Evolutionary conservation across 2,329 filamentous ascomycete genomes (phyloP), one percentile per base, ranked within the genome.

Genomic region (Arthrobotrys pseudoclavata): DNA sequence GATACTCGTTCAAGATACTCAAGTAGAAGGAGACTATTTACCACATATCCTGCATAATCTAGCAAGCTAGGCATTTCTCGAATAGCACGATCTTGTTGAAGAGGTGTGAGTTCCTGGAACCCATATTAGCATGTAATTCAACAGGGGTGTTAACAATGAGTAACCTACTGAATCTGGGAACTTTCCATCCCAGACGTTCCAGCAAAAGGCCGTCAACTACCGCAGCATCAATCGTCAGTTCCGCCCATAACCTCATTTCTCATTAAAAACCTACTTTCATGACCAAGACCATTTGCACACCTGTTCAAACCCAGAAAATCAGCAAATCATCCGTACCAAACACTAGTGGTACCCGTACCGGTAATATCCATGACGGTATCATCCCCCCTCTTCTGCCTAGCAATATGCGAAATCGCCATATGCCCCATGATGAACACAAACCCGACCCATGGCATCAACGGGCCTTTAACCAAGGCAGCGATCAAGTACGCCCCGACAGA

Each of bases 361-460:
- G 95, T 97, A 80, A 99, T 94, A 83, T 99, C 96, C 75, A 97
- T 87, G 1, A 85, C 84, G 45, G 88, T 87, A 0, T 92, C 89
- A 78, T 89, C 87, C 80, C 91, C 87, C 45, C 88, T 85, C 45
- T 90, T 88, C 84, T 97, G 93, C 45, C 96, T 92, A 72, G 89
- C 86, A 79, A 99, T 91, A 84, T 99, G 96, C 83, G 90, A 97
- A 81, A 95, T 84, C 53, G 94, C 95, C 91, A 98, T 92, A 85
- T 99, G 95, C 69, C 91, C 91, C 95, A 99, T 98, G 71, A 97
- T 86, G 82, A 97, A 97, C 61, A 93, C 86, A 84, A 99, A 99
- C 76, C 90, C 94, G 61, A 97, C 87, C 96, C 96, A 99, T 85
- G 96, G 96, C 96, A 99, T 99, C 83, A 95, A 92, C 0, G 93